phyloP scores from a whole-genome alignment of 208 protist genomes.

The Leishmania arabica region DNA sequence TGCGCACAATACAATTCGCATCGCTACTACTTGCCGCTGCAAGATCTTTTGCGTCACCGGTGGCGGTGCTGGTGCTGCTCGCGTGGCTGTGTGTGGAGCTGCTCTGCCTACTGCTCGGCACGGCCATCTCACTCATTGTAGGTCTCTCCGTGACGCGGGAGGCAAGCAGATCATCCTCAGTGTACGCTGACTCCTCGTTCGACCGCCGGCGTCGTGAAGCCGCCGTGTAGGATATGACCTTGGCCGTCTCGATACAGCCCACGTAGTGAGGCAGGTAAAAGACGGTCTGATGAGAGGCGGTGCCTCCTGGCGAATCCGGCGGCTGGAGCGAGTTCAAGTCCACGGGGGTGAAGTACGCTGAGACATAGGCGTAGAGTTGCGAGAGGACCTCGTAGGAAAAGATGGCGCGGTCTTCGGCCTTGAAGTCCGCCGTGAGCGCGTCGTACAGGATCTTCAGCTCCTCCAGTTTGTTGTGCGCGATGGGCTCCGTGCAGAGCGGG shows the following conservation, averaged over 20 bases:
- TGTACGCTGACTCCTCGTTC: neutral
- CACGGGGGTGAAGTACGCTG: conserved; percentile 47
- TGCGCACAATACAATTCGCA: conserved; percentile 24
- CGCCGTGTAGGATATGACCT: conserved; percentile 29
- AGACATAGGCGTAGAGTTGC: conserved; percentile 61
- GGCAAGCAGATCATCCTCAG: conserved; percentile 4
- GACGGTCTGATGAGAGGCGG: conserved; percentile 17
- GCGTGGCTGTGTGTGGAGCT: neutral
- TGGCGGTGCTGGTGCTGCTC: neutral
- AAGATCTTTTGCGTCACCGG: neutral
- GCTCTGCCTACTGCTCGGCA: neutral
- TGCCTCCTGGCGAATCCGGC: neutral
- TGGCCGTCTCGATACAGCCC: conserved; percentile 29
- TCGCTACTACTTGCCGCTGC: conserved; percentile 4
- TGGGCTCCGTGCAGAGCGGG: conserved; percentile 33
- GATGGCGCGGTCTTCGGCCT: conserved; percentile 47
- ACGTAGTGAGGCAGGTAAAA: conserved; percentile 34
- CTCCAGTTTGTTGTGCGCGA: conserved; percentile 24
- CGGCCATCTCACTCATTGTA: neutral
- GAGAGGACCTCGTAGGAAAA: conserved; percentile 56
- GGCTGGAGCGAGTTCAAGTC: conserved; percentile 20
- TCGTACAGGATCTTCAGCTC: conserved; percentile 56
- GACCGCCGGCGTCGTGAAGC: neutral
- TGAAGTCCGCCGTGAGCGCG: conserved; percentile 47
- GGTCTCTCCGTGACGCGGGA: conserved; percentile 16